Evolutionary conservation across 2,329 filamentous ascomycete species (phyloP).

Genomic region (Ceratocystis diversiconidia): DNA sequence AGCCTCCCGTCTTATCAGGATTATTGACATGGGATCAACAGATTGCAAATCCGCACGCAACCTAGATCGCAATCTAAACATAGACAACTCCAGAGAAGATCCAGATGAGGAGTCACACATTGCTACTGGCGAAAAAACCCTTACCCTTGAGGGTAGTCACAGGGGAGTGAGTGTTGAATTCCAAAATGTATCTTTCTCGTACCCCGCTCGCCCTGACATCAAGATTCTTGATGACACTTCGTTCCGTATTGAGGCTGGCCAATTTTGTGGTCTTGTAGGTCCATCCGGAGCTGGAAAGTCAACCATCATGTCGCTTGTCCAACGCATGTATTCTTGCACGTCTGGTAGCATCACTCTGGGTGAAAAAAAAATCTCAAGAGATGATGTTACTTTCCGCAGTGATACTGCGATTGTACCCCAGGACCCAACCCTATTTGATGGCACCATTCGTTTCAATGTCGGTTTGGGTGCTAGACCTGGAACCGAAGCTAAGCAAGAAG

Average conservation of each 20-base stretch:
- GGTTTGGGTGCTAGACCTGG: constrained; percentile 40
- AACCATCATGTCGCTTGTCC: constrained; percentile 44
- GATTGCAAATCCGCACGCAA: constrained; percentile 15
- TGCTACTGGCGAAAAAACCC: neutral
- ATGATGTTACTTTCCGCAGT: constrained; percentile 34
- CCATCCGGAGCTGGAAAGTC: constrained; percentile 54
- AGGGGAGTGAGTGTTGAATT: constrained; percentile 33
- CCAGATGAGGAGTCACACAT: constrained; percentile 29
- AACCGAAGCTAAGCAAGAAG: constrained; percentile 39
- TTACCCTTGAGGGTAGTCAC: constrained; percentile 21
- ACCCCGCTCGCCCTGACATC: constrained; percentile 46
- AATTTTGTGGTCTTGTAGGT: constrained; percentile 51
- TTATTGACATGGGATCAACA: constrained; percentile 33
- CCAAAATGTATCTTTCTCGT: constrained; percentile 47
- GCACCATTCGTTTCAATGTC: constrained; percentile 42
- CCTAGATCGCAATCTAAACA: constrained; percentile 20
- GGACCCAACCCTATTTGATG: constrained; percentile 43
- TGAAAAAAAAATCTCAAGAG: constrained; percentile 32
- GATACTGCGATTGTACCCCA: constrained; percentile 44
- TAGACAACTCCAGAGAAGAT: constrained; percentile 19
- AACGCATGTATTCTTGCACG: constrained; percentile 35
- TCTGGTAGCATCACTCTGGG: constrained; percentile 32
- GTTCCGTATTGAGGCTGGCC: constrained; percentile 41
- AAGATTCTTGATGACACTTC: constrained; percentile 42
- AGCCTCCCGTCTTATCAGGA: constrained; percentile 40